A percentile compares a stretch with the other conserved stretches of the same genome.
Conservation (phyloP, 2,329 filamentous ascomycete species). For the Colletotrichum cordylinicola region DNA sequence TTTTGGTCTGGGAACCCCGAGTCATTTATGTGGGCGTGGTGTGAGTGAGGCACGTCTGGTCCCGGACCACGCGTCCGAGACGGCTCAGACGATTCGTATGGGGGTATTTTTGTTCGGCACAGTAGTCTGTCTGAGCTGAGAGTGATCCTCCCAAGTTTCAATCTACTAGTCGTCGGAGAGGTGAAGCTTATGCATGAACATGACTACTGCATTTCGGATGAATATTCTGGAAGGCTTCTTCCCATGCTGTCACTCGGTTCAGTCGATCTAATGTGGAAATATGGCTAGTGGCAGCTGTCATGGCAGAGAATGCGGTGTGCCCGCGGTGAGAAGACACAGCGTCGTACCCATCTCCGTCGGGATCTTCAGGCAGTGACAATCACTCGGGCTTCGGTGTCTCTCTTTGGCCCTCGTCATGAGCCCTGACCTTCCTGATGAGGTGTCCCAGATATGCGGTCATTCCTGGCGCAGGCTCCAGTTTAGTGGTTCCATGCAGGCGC, state of each 20-base stretch:
- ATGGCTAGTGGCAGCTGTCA: not conserved
- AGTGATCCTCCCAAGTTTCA: not conserved
- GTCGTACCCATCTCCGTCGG: not conserved
- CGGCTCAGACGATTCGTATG: not conserved
- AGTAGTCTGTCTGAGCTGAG: not conserved
- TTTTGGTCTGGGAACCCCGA: slow-evolving; percentile 4
- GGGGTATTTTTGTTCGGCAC: not conserved
- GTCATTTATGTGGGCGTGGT: not conserved
- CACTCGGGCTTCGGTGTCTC: not conserved
- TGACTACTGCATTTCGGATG: not conserved
- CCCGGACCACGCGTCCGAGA: not conserved
- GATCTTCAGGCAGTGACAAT: not conserved
- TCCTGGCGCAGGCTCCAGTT: not conserved
- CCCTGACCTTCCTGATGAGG: not conserved
- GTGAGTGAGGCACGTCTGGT: not conserved
- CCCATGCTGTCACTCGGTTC: not conserved
- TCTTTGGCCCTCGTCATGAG: not conserved
- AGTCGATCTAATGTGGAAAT: not conserved
- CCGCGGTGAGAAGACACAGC: not conserved
- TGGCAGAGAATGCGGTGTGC: not conserved
- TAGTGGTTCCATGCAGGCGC: slow-evolving; percentile 4
- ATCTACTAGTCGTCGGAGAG: not conserved
- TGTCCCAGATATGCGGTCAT: slow-evolving; percentile 8
- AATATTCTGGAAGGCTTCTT: not conserved
- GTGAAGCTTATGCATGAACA: not conserved